Evolutionary conservation across 768 basidiomycete genomes (phyloP).

Genomic region (Dentipellis sp.): DNA sequence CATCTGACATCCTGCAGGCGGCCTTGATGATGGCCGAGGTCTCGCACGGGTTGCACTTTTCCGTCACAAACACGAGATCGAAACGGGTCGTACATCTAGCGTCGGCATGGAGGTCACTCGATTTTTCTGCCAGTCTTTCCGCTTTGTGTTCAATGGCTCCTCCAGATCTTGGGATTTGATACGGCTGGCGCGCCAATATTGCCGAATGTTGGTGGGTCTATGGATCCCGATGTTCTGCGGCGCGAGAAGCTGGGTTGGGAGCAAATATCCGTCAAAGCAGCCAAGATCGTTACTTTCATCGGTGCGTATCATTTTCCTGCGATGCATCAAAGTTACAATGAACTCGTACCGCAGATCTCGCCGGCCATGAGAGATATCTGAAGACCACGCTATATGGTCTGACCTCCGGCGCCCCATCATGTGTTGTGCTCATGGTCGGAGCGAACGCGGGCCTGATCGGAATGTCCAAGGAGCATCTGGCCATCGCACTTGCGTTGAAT

Average conservation of each 20-base stretch:
- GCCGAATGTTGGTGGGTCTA: conserved; percentile 47
- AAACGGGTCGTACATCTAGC: conserved; percentile 89
- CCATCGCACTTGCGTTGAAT: conserved; percentile 87
- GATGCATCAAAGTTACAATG: not conserved
- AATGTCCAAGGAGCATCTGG: conserved; percentile 95
- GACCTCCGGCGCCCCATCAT: conserved; percentile 89
- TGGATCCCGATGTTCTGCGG: conserved; percentile 55
- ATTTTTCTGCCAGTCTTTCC: not conserved
- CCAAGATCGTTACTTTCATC: conserved; percentile 93
- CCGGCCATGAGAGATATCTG: conserved; percentile 89
- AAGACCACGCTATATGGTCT: conserved; percentile 94
- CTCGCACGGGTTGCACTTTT: conserved; percentile 83
- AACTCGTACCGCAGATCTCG: conserved; percentile 51
- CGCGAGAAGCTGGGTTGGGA: conserved; percentile 94
- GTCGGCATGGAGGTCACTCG: conserved; percentile 91
- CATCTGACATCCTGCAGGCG: conserved; percentile 31
- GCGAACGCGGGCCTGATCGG: conserved; percentile 88
- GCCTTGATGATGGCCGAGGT: conserved; percentile 74
- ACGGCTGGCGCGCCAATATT: conserved; percentile 71
- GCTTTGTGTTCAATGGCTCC: not conserved
- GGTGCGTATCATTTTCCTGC: conserved; percentile 31
- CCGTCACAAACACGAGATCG: conserved; percentile 95
- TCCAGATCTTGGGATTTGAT: conserved; percentile 81
- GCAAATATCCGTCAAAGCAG: conserved; percentile 79
- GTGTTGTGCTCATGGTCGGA: conserved; percentile 88